Conservation (phyloP, 257 asterid genomes). For the Solanum lignicaule region DNA sequence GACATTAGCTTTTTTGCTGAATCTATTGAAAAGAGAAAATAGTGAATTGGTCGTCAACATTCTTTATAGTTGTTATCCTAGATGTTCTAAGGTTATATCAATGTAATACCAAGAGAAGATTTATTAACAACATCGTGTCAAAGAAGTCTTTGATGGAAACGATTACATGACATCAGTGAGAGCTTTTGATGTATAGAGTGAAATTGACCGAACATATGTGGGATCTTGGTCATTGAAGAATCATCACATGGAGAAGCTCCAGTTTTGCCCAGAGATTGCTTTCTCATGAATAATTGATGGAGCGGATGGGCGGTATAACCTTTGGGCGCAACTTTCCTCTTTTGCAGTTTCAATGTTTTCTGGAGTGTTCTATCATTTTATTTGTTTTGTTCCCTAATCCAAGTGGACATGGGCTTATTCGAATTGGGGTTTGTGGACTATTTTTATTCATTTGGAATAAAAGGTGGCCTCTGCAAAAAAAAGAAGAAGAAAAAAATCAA, state of each 20-base stretch:
- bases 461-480: neutral
- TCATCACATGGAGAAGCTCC: neutral
- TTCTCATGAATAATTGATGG: too few relatives aligned
- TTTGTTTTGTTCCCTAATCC: neutral
- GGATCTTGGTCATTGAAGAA: neutral
- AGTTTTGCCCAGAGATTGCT: too few relatives aligned
- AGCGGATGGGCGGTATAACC: rapidly evolving
- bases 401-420: neutral
- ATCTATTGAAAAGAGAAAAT: neutral
- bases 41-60: neutral
- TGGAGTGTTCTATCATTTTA: neutral
- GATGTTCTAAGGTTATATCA: neutral
- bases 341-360: neutral
- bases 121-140: neutral
- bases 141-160: neutral
- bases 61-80: neutral
- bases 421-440: neutral
- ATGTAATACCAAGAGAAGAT: neutral
- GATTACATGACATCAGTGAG: neutral
- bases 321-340: neutral
- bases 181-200: neutral
- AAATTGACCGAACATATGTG: neutral
- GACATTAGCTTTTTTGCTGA: neutral
- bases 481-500: too few relatives aligned
- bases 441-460: too few relatives aligned